Evolutionary conservation across 2,329 filamentous ascomycete genomes (phyloP).

Genomic region (Diaporthe caulivora): DNA sequence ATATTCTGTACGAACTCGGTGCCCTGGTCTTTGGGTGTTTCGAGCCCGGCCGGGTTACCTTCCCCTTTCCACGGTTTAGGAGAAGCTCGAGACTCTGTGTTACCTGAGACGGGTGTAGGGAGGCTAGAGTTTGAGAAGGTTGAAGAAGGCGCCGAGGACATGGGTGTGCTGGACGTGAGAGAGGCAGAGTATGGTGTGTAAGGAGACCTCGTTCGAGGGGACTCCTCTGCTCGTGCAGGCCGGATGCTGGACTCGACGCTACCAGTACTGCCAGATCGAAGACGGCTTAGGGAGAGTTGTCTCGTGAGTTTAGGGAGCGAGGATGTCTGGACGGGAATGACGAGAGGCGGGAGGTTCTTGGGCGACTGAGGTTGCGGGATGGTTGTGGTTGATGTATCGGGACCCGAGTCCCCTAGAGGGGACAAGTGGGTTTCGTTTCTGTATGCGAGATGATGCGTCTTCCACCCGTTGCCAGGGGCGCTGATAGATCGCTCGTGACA

Average conservation of each 20-base stretch:
- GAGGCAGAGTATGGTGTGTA: constrained; percentile 60
- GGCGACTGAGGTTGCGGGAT: constrained; percentile 60
- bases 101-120: constrained; percentile 64
- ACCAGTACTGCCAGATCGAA: constrained; percentile 58
- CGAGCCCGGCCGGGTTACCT: constrained; percentile 43
- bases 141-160: constrained; percentile 54
- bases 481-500: constrained; percentile 75
- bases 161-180: constrained; percentile 56
- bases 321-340: constrained; percentile 62
- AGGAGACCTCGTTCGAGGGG: constrained; percentile 59
- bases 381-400: constrained; percentile 42
- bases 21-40: constrained; percentile 46
- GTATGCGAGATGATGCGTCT: constrained; percentile 55
- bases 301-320: constrained; percentile 49
- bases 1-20: constrained; percentile 42
- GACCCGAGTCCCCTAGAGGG: constrained; percentile 1
- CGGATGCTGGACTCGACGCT: constrained; percentile 55
- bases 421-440: constrained; percentile 29
- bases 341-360: constrained; percentile 66
- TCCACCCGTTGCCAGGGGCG: constrained; percentile 66
- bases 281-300: constrained; percentile 58
- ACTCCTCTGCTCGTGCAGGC: constrained; percentile 59
- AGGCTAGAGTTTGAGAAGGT: constrained; percentile 53
- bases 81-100: constrained; percentile 57
- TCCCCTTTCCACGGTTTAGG: constrained; percentile 59